Base-by-base conservation (phyloP, 129 eudicot genomes). In the Rutidosis leptorrhynchoides region DNA sequence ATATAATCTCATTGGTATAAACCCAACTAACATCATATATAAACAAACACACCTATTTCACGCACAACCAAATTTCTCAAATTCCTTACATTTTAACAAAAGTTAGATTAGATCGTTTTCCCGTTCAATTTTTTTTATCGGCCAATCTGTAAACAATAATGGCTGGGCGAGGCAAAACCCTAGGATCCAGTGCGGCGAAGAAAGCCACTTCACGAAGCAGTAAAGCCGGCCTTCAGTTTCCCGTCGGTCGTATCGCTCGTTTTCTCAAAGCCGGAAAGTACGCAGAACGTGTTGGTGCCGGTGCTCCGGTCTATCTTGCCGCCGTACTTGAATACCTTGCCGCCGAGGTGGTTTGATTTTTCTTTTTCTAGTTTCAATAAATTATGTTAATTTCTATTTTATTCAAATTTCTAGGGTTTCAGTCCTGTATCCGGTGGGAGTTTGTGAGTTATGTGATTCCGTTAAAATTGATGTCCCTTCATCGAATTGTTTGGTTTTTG, bases 181-280 rank as follows among this genome's bases (percentile, higher is more conserved):
- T 84, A 21, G 90, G 90, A 22, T 81, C 90, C 0, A 86, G 83
- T 11, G 75, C 12, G 77, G 75, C 92, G 0, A 85, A 85, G 79
- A 83, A 86, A 68, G 84, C 95, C 7, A 77, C 78, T 2, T 86
- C 95, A 4, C 65, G 95, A 0, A 80, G 87, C 71, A 77, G 84
- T 79, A 89, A 89, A 30, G 96, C 96, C 10, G 93, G 96, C 2
- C 88, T 85, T 16, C 96, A 89, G 54, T 89, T 89, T 27, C 88
- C n/a, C n/a, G n/a, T n/a, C n/a, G n/a, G n/a, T n/a, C n/a, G n/a
- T n/a, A n/a, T n/a, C n/a, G n/a, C n/a, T n/a, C n/a, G n/a, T n/a
- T n/a, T n/a, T n/a, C n/a, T n/a, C n/a, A n/a, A n/a, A n/a, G n/a
- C n/a, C n/a, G n/a, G n/a, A n/a, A n/a, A n/a, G n/a, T n/a, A n/a